A percentile compares a stretch with the other conserved stretches of the same genome.
Conservation (phyloP, 1,284 basidiomycete species). For the Sporisorium graminicola region DNA sequence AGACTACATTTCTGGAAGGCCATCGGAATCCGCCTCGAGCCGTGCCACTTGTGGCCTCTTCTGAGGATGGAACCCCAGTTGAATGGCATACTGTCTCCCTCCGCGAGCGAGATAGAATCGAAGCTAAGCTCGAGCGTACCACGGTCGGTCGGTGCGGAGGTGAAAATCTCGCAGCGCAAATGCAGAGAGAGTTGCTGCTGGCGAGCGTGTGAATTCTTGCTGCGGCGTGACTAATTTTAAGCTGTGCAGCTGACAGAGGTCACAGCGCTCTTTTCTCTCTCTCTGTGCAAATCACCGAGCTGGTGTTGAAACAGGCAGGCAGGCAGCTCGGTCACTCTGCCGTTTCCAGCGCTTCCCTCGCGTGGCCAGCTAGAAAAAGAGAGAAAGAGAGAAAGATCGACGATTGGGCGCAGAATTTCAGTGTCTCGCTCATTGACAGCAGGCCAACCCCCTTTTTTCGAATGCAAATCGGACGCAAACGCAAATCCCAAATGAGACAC, state of each 20-base stretch:
- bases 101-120: background rate
- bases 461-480: conserved; percentile 3
- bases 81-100: too few species aligned
- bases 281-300: background rate
- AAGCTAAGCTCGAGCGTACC: background rate
- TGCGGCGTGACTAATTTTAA: background rate
- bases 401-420: background rate
- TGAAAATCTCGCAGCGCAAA: background rate
- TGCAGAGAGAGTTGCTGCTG: background rate
- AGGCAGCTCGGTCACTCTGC: too few species aligned
- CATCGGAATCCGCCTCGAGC: too few species aligned
- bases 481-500: conserved; percentile 5
- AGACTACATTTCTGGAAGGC: too few species aligned
- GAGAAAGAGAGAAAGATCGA: too few species aligned
- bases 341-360: too few species aligned
- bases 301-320: too few species aligned
- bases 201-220: background rate
- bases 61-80: too few species aligned
- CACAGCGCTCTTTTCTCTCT: background rate
- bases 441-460: background rate
- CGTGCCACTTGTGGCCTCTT: too few species aligned
- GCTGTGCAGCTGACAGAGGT: background rate
- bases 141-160: background rate
- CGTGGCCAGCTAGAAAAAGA: too few species aligned
- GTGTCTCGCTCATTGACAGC: background rate